Evolutionary conservation across 192 early-diverging fungal genomes (phyloP), one percentile per base, ranked within the genome.

Genomic region (Rhizophagus prolifer): DNA sequence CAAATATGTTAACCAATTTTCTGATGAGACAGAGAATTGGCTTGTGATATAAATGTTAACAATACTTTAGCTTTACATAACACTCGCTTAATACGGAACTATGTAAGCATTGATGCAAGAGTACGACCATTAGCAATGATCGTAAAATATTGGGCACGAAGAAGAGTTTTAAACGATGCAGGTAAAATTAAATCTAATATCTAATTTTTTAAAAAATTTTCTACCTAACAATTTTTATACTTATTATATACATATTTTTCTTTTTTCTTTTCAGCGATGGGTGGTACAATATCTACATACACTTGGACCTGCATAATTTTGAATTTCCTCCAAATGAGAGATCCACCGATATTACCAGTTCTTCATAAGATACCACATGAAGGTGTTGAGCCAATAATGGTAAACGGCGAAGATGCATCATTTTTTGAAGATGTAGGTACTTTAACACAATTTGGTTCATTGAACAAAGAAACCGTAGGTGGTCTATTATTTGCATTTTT

Each of bases 11-110:
- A n/a, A n/a, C n/a, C n/a, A n/a, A n/a, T n/a, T n/a, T n/a, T n/a
- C n/a, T n/a, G n/a, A n/a, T n/a, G n/a, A n/a, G n/a, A n/a, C n/a
- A 94, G 92, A 62, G 69, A 88, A 31, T 75, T 96, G 12, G 89
- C 94, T 3, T 96, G 95, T 73, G 96, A 98, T 79, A 92, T 96
- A 78, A 97, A 97, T 83, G 91, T 98, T 69, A 97, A 97, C 85
- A 97, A 95, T 82, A 90, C 93, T 2, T 78, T 96, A 58, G 95
- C 95, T 14, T 82, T 98, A 59, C 86, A 92, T 79, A 98, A 98
- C 81, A 96, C 97, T 28, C 82, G 85, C 44, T 90, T 97, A 88
- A 91, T 98, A 79, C 90, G 91, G 82, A 92, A 92, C 9, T 97
- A 96, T 88, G 95, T 96, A 8, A 88, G 86, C 9, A 87, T 96